Base-by-base conservation (phyloP, 139 green algal species). In the Coccomyxa sp. region DNA sequence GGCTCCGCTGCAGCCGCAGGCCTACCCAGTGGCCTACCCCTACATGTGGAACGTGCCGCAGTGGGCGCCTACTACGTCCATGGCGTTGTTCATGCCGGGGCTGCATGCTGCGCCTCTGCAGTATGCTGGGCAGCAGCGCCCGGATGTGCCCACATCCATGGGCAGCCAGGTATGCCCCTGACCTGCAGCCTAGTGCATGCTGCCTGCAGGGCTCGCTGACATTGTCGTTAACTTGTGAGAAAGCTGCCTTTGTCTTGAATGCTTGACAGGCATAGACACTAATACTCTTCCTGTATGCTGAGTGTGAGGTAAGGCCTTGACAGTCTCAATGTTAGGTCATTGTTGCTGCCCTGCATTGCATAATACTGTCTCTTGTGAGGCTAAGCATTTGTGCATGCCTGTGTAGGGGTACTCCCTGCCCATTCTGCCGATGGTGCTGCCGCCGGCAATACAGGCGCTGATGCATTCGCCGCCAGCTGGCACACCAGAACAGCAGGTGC, bases 121-220 rank as follows among this genome's bases (percentile, higher is more conserved):
- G 87, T 93, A 91, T 76, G 89, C 89, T 40, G 87, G 85, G 6
- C 87, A 93, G 82, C 84, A 90, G 76, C 55, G 55, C 16, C 75
- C 84, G 8, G 80, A 79, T 41, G 72, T 77, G 36, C 22, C 68
- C 22, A 39, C 54, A 29, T 8, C 68, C 34, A 33, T 55, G 38
- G 24, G 58, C 77, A 71, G 44, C 76, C 55, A 70, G 50, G 73
- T 74, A 44, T 73, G 36, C 55, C 12, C 31, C n/a, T n/a, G n/a
- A n/a, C n/a, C n/a, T n/a, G n/a, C n/a, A n/a, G n/a, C n/a, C n/a
- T n/a, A n/a, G n/a, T n/a, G n/a, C n/a, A n/a, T n/a, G n/a, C n/a
- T n/a, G n/a, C n/a, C n/a, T n/a, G n/a, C n/a, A n/a, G n/a, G n/a
- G n/a, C n/a, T n/a, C n/a, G n/a, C n/a, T n/a, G n/a, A n/a, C n/a